Base-by-base conservation (phyloP, 1,139 yeast genomes). In the Scheffersomyces cryptocercus region DNA sequence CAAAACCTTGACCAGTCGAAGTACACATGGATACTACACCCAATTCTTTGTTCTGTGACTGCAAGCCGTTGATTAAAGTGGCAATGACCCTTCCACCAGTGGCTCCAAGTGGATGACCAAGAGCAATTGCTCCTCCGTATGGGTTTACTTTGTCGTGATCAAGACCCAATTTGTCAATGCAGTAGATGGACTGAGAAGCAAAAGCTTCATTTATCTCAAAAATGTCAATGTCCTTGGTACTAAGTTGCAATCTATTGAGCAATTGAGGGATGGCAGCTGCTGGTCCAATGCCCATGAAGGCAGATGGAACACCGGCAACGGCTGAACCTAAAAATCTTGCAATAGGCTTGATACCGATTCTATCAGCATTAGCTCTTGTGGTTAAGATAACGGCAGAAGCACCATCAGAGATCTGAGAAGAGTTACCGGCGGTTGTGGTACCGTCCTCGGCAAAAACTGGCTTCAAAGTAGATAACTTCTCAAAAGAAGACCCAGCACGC, bases 1-100 rank as follows among this genome's bases (percentile, higher is more conserved):
- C 74, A 45, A 67, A 70, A 24, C 76, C 76, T 50, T 68, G 74
- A 5, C 76, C 76, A 5, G 75, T 70, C 31, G 74, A 68, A 35
- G 70, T 68, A 49, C 76, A 71, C 76, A 71, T 70, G 7, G 73
- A 69, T 8, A 70, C 58, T 29, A 68, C 61, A 16, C 75, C 75
- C 3, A 69, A 46, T 43, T 68, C 62, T 28, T 62, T 59, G 31
- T 59, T 59, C 36, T 54, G 56, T 9, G 62, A 59, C 33, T 54
- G 54, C 42, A 70, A 58, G 4, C 69, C 70, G 42, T 68, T 67
- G 39, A 68, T 42, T 41, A 70, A 56, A 1, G 74, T 68, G 5
- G 71, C 58, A 16, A 65, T 54, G 15, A 67, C 55, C 40, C 75
- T 56, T 24, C 65, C 70, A 15, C 75, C 75, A 29, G 74, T 70